Percentiles rank a stretch among this genome's conserved stretches.
phyloP scores from a whole-genome alignment of 495 filamentous ascomycete species.

The Hypoxylon intermedium region DNA sequence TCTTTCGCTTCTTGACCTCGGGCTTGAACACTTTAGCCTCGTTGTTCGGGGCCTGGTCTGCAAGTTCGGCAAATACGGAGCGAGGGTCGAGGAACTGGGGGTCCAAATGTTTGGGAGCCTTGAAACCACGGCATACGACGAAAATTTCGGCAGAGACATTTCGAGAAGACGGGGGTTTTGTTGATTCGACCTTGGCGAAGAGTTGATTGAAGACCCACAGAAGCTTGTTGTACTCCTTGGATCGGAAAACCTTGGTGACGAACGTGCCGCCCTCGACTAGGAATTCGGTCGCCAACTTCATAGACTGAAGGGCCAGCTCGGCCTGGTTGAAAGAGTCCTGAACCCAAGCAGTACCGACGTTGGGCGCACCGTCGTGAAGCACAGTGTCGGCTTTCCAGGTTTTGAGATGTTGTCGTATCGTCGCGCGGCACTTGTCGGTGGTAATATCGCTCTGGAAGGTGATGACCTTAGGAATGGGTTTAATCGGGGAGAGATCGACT shows the following conservation, averaged over 20 bases:
- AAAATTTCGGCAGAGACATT: constrained; percentile 98
- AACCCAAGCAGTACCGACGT: constrained; percentile 97
- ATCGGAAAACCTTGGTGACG: constrained; percentile 96
- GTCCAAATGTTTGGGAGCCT: constrained; percentile 89
- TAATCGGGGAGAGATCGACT: constrained; percentile 95
- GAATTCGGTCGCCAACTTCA: constrained; percentile 96
- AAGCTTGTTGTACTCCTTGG: constrained; percentile 95
- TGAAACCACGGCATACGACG: constrained; percentile 91
- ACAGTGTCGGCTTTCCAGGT: constrained; percentile 97
- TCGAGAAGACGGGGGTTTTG: constrained; percentile 93
- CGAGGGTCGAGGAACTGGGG: constrained; percentile 90
- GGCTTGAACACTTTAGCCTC: constrained; percentile 98
- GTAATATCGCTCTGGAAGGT: constrained; percentile 99
- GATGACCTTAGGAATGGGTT: constrained; percentile 89
- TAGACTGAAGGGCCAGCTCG: constrained; percentile 86
- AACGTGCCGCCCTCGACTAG: constrained; percentile 89
- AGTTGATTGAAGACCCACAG: constrained; percentile 98
- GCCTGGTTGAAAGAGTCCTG: constrained; percentile 99
- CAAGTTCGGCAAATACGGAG: constrained; percentile 93
- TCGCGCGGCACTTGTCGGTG: constrained; percentile 94
- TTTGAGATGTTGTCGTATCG: constrained; percentile 87
- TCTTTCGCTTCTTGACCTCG: constrained; percentile 93
- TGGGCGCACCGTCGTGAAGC: constrained; percentile 97
- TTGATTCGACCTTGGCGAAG: constrained; percentile 92
- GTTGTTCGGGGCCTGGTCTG: constrained; percentile 87